phyloP scores from a whole-genome alignment of 306 rosid genomes.

The Sindora glabra region DNA sequence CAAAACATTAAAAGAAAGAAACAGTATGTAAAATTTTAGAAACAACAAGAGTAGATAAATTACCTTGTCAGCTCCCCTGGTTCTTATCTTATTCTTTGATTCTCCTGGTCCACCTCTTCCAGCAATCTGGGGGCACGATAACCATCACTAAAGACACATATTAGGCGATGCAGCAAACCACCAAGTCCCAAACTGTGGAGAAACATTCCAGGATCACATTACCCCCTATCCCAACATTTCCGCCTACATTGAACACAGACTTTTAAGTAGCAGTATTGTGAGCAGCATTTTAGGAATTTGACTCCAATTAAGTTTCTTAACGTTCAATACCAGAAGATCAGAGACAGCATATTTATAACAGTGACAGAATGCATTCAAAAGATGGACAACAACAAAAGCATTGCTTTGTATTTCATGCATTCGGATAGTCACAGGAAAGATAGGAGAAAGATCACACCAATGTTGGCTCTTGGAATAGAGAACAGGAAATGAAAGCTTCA shows the following conservation, averaged over 20 bases:
- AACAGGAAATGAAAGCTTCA: no score
- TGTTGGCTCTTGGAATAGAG: neutral
- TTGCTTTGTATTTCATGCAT: no score
- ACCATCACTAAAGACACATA: conserved; percentile 27
- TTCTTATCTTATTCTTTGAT: conserved; percentile 80
- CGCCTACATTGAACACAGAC: conserved; percentile 50
- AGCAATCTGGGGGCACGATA: conserved; percentile 47
- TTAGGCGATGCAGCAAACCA: conserved; percentile 76
- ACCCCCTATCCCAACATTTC: conserved; percentile 87
- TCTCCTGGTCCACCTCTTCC: conserved; percentile 71
- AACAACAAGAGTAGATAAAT: neutral
- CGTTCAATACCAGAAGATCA: conserved; percentile 2
- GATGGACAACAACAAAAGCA: neutral
- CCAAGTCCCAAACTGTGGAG: conserved; percentile 81
- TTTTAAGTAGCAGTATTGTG: neutral
- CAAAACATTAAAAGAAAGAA: neutral
- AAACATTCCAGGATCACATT: conserved; percentile 84
- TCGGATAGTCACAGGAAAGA: neutral
- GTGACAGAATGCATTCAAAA: neutral
- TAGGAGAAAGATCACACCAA: neutral
- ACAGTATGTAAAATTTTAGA: conserved; percentile 2
- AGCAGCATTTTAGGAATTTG: neutral
- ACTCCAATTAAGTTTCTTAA: conserved; percentile 4
- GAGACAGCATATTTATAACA: neutral
- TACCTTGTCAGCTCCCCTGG: conserved; percentile 82